Evolutionary conservation across 345 rosid species (phyloP), one percentile per base, ranked within the genome.

Genomic region (Isatis tinctoria): DNA sequence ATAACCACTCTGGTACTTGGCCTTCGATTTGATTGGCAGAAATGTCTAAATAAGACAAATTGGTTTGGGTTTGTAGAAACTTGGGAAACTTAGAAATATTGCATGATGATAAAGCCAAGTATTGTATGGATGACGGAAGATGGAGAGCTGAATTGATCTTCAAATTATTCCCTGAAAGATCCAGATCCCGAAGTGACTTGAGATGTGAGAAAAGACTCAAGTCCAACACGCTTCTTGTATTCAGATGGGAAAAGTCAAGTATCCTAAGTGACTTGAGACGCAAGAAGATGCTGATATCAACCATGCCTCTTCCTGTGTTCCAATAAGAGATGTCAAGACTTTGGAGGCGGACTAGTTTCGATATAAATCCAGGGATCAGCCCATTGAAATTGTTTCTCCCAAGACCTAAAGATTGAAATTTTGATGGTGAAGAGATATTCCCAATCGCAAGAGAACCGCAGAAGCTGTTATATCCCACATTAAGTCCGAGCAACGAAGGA

Each of bases 241-340:
- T 70, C 66, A 65, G 26, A 1, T 9, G 12, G 0, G 74, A 44
- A 4, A 58, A 24, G 13, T 9, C 2, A 59, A 57, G 66, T 28
- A 0, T 0, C 17, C 0, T 0, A 3, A 70, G 53, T 1, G 8
- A 49, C 65, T 70, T 10, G 69, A 74, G 44, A 69, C 63, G 17
- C 61, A 52, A 30, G 65, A 47, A 64, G 57, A 83, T 8, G 49
- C 4, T 32, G 68, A 79, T 20, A 68, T 78, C 16, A 1, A 67
- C 37, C 2, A 54, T 5, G 14, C 28, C 10, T 16, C 39, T 41
- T 6, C 1, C 16, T 3, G 72, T 74, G 39, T 65, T 65, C 71
- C 77, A 74, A 1, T 6, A 43, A n/a, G 66, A 64, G 14, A 64
- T 39, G 12, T 35, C 59, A 27, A 64, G 51, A 44, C 0, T 1